Conservation (phyloP, 2,329 filamentous ascomycete species). For the Epicoccum sorghinum region DNA sequence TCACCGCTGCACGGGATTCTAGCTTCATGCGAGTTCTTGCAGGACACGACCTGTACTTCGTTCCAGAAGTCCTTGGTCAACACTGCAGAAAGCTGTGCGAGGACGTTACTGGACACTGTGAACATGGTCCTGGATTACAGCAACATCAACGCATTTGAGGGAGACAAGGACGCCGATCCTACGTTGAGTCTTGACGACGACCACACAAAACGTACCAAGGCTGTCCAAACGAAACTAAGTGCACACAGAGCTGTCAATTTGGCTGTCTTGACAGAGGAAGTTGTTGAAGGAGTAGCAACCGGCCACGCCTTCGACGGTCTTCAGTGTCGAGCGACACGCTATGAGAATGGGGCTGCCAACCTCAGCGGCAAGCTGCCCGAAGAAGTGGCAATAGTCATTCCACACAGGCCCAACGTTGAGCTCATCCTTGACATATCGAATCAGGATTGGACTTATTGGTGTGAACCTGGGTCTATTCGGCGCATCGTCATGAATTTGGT, state of each 20-base stretch:
- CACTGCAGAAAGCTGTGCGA: slow-evolving; percentile 56
- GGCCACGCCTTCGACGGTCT: slow-evolving; percentile 51
- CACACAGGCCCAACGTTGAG: slow-evolving; percentile 38
- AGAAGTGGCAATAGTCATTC: not conserved
- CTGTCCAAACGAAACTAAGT: slow-evolving; percentile 38
- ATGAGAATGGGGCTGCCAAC: not conserved
- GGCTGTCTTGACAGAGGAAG: slow-evolving; percentile 57
- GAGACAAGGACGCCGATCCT: slow-evolving; percentile 39
- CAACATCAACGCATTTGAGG: slow-evolving; percentile 24
- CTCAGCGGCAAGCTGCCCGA: not conserved
- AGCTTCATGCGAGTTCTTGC: slow-evolving; percentile 55
- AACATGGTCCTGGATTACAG: slow-evolving; percentile 31
- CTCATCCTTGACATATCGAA: slow-evolving; percentile 54
- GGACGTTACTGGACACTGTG: slow-evolving; percentile 54
- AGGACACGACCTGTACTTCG: slow-evolving; percentile 47
- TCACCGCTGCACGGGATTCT: slow-evolving; percentile 44
- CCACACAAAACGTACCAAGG: not conserved
- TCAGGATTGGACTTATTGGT: slow-evolving; percentile 44
- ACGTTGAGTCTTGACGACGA: not conserved
- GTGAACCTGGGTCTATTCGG: slow-evolving; percentile 19
- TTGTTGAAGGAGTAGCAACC: slow-evolving; percentile 58
- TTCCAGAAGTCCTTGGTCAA: slow-evolving; percentile 51
- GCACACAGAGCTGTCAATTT: slow-evolving; percentile 50
- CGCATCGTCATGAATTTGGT: slow-evolving; percentile 33
- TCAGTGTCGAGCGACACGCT: slow-evolving; percentile 6